Percentiles rank a stretch among this genome's conserved stretches.
Conservation (phyloP, 1,139 yeast genomes). For the Hyphopichia fennica region DNA sequence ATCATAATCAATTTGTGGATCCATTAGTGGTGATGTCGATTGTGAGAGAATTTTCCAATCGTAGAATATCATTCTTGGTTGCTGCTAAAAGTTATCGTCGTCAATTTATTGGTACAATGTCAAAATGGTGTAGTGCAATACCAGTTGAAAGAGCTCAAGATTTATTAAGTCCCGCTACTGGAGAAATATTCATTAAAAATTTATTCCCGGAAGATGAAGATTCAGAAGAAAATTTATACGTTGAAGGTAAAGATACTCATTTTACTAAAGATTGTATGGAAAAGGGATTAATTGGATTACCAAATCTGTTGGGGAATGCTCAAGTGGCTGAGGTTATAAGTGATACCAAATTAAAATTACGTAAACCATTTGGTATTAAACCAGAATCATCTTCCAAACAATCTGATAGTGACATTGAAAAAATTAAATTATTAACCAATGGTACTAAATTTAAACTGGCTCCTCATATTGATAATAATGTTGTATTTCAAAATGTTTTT, state of each 20-base stretch:
- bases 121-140: slow-evolving; percentile 60
- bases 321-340: slow-evolving; percentile 51
- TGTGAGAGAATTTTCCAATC: slow-evolving; percentile 32
- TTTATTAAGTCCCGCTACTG: slow-evolving; percentile 45
- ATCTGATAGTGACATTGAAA: slow-evolving; percentile 12
- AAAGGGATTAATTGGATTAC: slow-evolving; percentile 64
- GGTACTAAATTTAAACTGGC: slow-evolving; percentile 61
- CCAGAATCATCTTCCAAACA: background rate
- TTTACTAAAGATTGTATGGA: slow-evolving; percentile 46
- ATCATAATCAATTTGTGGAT: slow-evolving; percentile 48
- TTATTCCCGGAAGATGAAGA: slow-evolving; percentile 6
- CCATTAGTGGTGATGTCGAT: slow-evolving; percentile 42
- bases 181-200: slow-evolving; percentile 40
- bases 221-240: slow-evolving; percentile 22
- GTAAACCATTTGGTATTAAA: slow-evolving; percentile 45
- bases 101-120: slow-evolving; percentile 54
- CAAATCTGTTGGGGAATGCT: slow-evolving; percentile 58
- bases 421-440: slow-evolving; percentile 35
- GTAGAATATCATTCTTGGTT: slow-evolving; percentile 55
- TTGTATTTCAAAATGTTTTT: slow-evolving; percentile 63
- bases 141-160: slow-evolving; percentile 80
- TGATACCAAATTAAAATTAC: slow-evolving; percentile 52
- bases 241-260: slow-evolving; percentile 47
- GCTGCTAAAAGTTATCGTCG: slow-evolving; percentile 64
- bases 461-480: slow-evolving; percentile 61